Evolutionary conservation across 345 rosid genomes (phyloP).

Genomic region (Populus ilicifolia): DNA sequence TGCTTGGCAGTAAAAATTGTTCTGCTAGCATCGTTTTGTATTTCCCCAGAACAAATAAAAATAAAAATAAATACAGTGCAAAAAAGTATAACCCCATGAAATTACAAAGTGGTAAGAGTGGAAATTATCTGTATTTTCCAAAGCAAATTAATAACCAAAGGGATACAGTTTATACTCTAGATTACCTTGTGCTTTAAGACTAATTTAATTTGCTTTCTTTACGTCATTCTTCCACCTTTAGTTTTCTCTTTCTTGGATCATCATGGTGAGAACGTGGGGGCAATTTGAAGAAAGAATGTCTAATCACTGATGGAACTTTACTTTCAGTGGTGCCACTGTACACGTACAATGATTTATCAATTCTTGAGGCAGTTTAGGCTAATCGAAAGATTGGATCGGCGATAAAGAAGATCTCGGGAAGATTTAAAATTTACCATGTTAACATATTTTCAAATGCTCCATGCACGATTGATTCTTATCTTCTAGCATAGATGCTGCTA

Average conservation of each 20-base stretch:
- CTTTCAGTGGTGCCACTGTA: not conserved
- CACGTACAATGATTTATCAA: not conserved
- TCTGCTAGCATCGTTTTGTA: not conserved
- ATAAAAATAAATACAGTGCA: too few relatives aligned
- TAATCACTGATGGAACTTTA: not conserved
- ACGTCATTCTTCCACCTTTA: slow-evolving; percentile 2
- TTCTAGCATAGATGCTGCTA: not conserved
- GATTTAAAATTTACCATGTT: not conserved
- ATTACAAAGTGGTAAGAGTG: not conserved
- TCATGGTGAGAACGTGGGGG: slow-evolving; percentile 9
- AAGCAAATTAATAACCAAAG: not conserved
- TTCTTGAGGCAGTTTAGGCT: too few relatives aligned
- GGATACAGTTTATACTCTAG: not conserved
- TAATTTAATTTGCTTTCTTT: not conserved
- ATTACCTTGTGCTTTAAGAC: not conserved
- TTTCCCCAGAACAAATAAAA: too few relatives aligned
- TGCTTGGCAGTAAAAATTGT: not conserved
- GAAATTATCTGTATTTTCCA: not conserved
- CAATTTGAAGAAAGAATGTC: slow-evolving; percentile 12
- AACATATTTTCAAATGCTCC: slow-evolving; percentile 7
- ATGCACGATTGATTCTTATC: slow-evolving; percentile 7
- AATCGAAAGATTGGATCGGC: not conserved
- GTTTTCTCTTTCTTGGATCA: slow-evolving; percentile 20
- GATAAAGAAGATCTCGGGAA: not conserved
- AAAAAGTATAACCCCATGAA: too few relatives aligned